Conservation (phyloP, 345 rosid species). For the Eucalyptus viminalis region DNA sequence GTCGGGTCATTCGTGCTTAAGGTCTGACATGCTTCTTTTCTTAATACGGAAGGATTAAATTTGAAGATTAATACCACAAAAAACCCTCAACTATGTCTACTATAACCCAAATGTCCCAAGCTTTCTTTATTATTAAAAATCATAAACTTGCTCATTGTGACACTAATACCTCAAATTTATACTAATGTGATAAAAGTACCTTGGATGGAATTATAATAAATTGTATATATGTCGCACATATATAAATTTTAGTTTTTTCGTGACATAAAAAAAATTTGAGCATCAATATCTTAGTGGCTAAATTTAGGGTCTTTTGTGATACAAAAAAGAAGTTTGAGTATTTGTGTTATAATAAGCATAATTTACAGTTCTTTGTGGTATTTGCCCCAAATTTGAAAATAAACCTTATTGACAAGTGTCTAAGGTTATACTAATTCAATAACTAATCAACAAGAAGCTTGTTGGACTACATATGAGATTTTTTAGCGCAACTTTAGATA, state of each 20-base stretch:
- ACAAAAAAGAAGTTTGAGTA: too few species aligned
- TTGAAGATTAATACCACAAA: neutral
- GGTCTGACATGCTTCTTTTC: neutral
- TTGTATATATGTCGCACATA: too few species aligned
- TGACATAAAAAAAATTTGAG: too few species aligned
- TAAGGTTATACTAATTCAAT: neutral
- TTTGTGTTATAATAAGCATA: too few species aligned
- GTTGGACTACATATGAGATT: neutral
- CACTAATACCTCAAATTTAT: neutral
- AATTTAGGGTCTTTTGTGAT: neutral
- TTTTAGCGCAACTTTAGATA: neutral
- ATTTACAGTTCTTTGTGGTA: neutral
- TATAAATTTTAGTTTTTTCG: rapidly evolving
- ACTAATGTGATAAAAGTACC: rapidly evolving
- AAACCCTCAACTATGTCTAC: rapidly evolving
- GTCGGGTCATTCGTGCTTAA: neutral
- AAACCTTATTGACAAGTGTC: neutral
- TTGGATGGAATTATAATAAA: too few species aligned
- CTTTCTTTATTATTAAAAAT: too few species aligned
- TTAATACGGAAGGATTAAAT: neutral
- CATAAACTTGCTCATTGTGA: too few species aligned
- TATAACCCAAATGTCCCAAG: too few species aligned
- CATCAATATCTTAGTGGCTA: neutral
- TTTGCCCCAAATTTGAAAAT: neutral
- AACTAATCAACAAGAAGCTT: neutral